Percentiles rank a stretch among this genome's conserved stretches.
phyloP scores from a whole-genome alignment of 73 alveolate species.

The Breviolum minutum region DNA sequence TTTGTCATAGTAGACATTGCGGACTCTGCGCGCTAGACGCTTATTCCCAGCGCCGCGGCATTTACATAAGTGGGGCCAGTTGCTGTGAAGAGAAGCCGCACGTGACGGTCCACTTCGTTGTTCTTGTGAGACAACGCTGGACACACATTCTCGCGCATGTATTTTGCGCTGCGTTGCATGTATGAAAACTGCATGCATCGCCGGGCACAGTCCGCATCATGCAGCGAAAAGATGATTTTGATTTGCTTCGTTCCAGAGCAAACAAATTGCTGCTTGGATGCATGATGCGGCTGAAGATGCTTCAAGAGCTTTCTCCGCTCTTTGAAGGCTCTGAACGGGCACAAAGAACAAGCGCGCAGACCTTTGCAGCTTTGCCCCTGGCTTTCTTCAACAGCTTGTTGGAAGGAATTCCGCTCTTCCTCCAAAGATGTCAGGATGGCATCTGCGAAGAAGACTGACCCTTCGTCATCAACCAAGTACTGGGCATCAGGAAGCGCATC shows the following conservation, averaged over 20 bases:
- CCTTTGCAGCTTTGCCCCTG: background rate
- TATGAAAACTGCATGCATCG: too few species aligned
- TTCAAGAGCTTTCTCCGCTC: background rate
- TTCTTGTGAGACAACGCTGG: background rate
- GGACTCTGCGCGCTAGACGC: background rate
- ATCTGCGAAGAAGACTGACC: background rate
- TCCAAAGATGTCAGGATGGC: background rate
- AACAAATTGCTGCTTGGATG: background rate
- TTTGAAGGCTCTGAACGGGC: slow-evolving; percentile 19
- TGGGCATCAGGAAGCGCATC: background rate
- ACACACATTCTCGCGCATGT: background rate
- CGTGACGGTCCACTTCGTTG: slow-evolving; percentile 1
- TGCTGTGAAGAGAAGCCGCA: background rate
- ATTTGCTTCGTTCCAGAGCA: slow-evolving; percentile 44
- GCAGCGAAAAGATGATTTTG: slow-evolving; percentile 39
- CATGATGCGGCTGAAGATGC: background rate
- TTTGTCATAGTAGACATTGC: background rate
- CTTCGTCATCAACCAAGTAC: slow-evolving; percentile 22
- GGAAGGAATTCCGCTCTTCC: background rate
- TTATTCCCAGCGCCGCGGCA: background rate
- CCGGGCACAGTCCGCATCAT: background rate
- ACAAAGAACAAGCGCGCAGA: background rate
- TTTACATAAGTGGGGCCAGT: background rate
- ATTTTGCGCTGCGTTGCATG: background rate
- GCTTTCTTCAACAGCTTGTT: background rate